Evolutionary conservation across 768 basidiomycete genomes (phyloP).

Genomic region (Filobasidium floriforme): DNA sequence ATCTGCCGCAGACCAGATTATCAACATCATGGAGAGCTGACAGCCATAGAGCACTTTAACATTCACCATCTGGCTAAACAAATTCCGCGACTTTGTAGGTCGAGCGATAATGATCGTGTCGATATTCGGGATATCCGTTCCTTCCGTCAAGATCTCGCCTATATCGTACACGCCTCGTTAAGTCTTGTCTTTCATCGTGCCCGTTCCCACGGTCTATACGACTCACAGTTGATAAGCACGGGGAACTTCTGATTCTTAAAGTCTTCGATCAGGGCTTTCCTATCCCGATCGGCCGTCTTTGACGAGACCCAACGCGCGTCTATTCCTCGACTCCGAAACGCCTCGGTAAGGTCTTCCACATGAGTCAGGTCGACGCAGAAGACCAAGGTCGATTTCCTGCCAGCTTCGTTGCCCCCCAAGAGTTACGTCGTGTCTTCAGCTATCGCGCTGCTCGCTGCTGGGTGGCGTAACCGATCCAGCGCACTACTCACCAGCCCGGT

Average conservation of each 20-base stretch:
- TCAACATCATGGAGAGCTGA: no score
- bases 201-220: background rate
- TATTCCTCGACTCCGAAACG: conserved; percentile 65
- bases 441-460: no score
- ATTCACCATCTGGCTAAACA: conserved; percentile 86
- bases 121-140: conserved; percentile 87
- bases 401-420: conserved; percentile 42
- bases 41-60: no score
- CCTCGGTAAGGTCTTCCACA: conserved; percentile 62
- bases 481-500: conserved; percentile 60
- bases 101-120: conserved; percentile 83
- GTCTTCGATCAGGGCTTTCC: conserved; percentile 56
- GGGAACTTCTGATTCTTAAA: conserved; percentile 72
- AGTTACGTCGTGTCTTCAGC: background rate
- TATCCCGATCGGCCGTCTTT: conserved; percentile 58
- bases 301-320: conserved; percentile 78
- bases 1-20: conserved; percentile 52
- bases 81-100: conserved; percentile 78
- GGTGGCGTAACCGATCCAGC: no score
- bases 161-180: background rate
- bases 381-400: conserved; percentile 78
- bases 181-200: background rate
- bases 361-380: conserved; percentile 83
- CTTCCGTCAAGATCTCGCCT: conserved; percentile 80
- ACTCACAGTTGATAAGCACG: conserved; percentile 75